Evolutionary conservation across 306 rosid genomes (phyloP).

Genomic region (Lotus japonicus): DNA sequence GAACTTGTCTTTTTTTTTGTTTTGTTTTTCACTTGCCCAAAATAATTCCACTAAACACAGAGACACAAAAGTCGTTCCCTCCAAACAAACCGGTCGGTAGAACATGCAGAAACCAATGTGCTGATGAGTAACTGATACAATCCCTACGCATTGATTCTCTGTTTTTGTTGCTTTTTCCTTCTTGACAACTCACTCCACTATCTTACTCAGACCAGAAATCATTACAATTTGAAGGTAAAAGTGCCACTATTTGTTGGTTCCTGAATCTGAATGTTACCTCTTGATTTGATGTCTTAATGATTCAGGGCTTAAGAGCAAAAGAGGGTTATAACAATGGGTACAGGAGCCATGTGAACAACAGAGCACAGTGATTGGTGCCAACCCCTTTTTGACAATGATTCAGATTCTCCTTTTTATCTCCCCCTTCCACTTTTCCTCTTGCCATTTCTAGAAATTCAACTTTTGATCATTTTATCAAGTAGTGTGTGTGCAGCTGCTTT

Average conservation of each 20-base stretch:
- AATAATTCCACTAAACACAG: conserved; percentile 19
- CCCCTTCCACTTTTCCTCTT: conserved; percentile 4
- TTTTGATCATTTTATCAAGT: conserved; percentile 4
- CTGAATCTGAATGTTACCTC: too few species aligned
- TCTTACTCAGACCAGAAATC: conserved; percentile 22
- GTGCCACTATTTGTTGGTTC: not conserved
- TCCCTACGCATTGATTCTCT: not conserved
- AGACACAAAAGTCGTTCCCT: conserved; percentile 15
- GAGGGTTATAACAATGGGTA: conserved; percentile 6
- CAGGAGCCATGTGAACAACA: conserved; percentile 39
- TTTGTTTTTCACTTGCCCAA: not conserved
- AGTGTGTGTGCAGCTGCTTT: not conserved
- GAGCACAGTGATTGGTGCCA: conserved; percentile 41
- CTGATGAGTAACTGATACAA: not conserved
- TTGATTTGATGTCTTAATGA: not conserved
- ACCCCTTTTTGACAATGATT: conserved; percentile 39
- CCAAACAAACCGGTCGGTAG: conserved; percentile 23
- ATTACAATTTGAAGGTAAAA: not conserved
- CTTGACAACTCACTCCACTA: conserved; percentile 41
- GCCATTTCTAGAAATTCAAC: conserved; percentile 16
- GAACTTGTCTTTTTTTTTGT: not conserved
- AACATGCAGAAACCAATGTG: conserved; percentile 24
- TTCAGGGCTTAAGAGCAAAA: not conserved
- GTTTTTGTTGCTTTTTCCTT: conserved; percentile 13
- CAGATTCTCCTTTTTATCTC: conserved; percentile 5